These are phyloP conservation scores for Rhodotorula sp. DNA, from an alignment of 1,284 basidiomycete species.

Conservation along the genomic window DNA sequence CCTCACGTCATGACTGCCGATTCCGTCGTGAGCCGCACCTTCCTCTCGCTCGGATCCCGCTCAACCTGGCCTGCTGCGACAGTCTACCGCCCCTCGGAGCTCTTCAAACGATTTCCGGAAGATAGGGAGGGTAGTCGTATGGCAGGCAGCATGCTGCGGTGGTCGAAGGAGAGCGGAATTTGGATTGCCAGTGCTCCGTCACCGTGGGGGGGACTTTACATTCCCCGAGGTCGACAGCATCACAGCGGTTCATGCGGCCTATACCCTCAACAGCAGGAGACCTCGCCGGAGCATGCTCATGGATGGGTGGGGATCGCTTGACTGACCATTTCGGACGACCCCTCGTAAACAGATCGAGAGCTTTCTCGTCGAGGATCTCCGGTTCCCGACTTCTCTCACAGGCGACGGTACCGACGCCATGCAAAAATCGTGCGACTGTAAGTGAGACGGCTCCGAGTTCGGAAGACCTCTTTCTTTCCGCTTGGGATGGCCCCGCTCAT, in stretches of 20 bases:
- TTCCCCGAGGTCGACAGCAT: no score
- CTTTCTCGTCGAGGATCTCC: slow-evolving; percentile 34
- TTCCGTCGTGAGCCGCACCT: not conserved
- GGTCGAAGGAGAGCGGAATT: no score
- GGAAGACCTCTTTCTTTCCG: not conserved
- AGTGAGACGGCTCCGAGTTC: not conserved
- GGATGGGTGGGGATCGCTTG: not conserved
- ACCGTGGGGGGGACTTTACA: no score
- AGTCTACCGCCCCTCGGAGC: not conserved
- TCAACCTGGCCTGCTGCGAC: not conserved
- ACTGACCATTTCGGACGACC: not conserved
- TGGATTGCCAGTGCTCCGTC: no score
- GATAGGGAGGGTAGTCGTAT: no score
- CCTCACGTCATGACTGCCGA: slow-evolving; percentile 14
- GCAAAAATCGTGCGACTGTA: slow-evolving; percentile 86
- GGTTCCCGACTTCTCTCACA: slow-evolving; percentile 50
- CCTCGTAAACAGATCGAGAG: not conserved
- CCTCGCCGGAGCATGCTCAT: not conserved
- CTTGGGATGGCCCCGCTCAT: not conserved
- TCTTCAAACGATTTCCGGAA: no score
- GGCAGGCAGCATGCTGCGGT: no score
- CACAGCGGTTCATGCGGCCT: no score
- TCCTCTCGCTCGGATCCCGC: not conserved
- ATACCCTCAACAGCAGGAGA: no score
- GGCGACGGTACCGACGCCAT: slow-evolving; percentile 88